These are phyloP conservation scores for Coccomyxa subellipsoidea DNA, from an alignment of 163 green algal genomes.

Conservation along the genomic window DNA sequence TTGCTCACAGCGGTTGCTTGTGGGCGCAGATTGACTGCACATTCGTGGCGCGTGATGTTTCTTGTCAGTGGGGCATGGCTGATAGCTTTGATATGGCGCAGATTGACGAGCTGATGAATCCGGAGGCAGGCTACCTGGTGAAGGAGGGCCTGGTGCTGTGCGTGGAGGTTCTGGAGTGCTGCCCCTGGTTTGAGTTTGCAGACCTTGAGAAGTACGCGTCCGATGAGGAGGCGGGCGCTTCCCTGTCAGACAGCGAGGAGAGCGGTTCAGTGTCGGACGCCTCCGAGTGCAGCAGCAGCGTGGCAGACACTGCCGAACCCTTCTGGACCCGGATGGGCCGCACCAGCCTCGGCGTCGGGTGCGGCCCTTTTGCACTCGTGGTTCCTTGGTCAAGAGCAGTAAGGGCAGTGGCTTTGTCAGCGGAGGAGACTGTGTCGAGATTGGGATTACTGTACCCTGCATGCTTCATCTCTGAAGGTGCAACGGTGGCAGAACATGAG, in stretches of 20 bases:
- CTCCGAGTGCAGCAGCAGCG: constrained; percentile 25
- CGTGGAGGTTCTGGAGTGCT: constrained; percentile 66
- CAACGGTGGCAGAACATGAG: too few relatives aligned
- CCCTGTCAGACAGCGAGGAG: constrained; percentile 24
- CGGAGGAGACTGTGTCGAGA: too few relatives aligned
- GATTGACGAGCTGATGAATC: constrained; percentile 46
- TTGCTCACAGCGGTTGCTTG: not conserved
- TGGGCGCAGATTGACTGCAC: not conserved
- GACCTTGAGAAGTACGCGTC: constrained; percentile 41
- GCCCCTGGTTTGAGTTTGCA: constrained; percentile 63
- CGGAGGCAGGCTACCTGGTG: constrained; percentile 49
- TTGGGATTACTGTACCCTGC: too few relatives aligned
- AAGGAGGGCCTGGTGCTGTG: constrained; percentile 51
- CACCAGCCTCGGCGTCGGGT: constrained; percentile 27
- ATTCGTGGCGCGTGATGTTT: too few relatives aligned
- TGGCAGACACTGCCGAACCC: constrained; percentile 20
- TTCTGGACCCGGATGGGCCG: constrained; percentile 24
- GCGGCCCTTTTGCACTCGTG: not conserved
- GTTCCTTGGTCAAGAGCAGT: not conserved
- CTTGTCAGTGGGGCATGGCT: too few relatives aligned
- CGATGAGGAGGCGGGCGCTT: constrained; percentile 21
- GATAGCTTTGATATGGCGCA: too few relatives aligned
- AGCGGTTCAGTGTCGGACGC: constrained; percentile 20
- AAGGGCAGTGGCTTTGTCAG: too few relatives aligned
- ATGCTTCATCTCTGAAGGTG: too few relatives aligned